phyloP scores from a whole-genome alignment of 192 early-diverging fungal genomes.

The Backusella mclennaniae region DNA sequence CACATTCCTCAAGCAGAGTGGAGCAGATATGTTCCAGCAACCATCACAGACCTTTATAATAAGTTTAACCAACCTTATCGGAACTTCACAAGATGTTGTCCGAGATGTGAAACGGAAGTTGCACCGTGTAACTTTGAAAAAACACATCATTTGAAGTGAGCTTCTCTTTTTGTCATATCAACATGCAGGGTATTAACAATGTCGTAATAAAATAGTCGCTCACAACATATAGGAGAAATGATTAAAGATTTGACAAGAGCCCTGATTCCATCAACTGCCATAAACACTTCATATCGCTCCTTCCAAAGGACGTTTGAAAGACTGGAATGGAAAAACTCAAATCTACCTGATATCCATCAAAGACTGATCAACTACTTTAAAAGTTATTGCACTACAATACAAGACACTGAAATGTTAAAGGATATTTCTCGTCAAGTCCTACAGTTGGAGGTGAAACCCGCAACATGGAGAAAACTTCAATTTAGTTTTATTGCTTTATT shows the following conservation, averaged over 20 bases:
- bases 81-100: constrained; percentile 45
- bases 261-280: background rate
- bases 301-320: constrained; percentile 1
- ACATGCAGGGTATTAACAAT: background rate
- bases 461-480: constrained; percentile 56
- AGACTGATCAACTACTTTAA: background rate
- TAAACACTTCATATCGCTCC: background rate
- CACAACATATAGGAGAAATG: background rate
- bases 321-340: constrained; percentile 3
- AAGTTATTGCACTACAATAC: background rate
- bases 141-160: constrained; percentile 3
- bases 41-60: constrained; percentile 39
- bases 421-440: constrained; percentile 14
- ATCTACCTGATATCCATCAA: constrained; percentile 9
- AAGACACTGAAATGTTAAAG: background rate
- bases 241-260: background rate
- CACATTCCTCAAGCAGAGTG: constrained; percentile 45
- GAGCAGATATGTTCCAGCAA: constrained; percentile 50
- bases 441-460: constrained; percentile 27
- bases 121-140: constrained; percentile 29
- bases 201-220: background rate
- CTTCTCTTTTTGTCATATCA: background rate
- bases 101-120: constrained; percentile 43
- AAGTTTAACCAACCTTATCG: constrained; percentile 53
- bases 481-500: constrained; percentile 53